phyloP scores from a whole-genome alignment of 2,329 filamentous ascomycete species.

The Helotiales sp. region DNA sequence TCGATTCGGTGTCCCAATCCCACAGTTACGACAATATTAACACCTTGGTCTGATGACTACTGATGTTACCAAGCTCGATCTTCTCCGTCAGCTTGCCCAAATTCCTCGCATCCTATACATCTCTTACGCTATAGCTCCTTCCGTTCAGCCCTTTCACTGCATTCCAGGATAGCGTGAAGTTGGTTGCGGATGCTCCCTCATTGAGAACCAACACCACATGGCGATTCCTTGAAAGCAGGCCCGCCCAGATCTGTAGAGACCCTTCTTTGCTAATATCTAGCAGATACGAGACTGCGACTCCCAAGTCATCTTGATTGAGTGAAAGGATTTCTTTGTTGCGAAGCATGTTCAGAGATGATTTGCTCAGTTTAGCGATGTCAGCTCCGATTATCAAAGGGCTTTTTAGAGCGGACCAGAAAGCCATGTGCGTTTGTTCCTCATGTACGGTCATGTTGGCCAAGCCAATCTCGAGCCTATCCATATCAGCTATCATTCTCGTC shows the following conservation, averaged over 20 bases:
- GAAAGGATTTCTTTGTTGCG: not conserved
- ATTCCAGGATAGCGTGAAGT: not conserved
- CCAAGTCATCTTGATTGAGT: not conserved
- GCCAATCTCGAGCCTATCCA: conserved; percentile 52
- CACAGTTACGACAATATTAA: not conserved
- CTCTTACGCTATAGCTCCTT: not conserved
- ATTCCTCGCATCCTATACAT: not conserved
- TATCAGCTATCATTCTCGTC: conserved; percentile 36
- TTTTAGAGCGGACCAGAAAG: conserved; percentile 53
- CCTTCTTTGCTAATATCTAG: not conserved
- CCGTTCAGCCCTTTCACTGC: not conserved
- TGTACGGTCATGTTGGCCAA: conserved; percentile 45
- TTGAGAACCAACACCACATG: not conserved
- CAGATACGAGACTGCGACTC: not conserved
- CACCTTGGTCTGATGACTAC: not conserved
- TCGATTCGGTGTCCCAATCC: not conserved
- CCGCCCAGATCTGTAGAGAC: not conserved
- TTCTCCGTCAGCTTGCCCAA: not conserved
- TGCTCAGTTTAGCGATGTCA: conserved; percentile 42
- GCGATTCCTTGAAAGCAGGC: not conserved
- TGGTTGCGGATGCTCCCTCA: not conserved
- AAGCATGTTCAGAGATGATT: conserved; percentile 25
- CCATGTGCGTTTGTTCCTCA: conserved; percentile 51
- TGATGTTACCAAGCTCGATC: not conserved
- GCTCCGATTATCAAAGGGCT: conserved; percentile 51